These are phyloP conservation scores for Torulaspora microellipsoides DNA, from an alignment of 805 yeast species.

Conservation along the genomic window DNA sequence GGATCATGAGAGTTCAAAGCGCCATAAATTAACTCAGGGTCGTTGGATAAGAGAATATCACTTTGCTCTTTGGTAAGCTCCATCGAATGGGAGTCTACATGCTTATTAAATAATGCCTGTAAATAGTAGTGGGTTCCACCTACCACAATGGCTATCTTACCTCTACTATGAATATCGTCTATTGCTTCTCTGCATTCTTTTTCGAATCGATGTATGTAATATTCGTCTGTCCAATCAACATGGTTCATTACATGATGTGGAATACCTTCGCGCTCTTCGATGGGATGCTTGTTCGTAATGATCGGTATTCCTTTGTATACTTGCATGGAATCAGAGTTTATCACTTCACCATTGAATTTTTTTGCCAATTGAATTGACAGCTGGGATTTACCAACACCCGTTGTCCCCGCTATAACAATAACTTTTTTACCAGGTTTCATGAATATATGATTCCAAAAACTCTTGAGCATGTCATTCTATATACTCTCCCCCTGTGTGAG, in stretches of 20 bases:
- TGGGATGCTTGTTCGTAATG: slow-evolving; percentile 90
- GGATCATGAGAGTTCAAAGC: slow-evolving; percentile 60
- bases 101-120: slow-evolving; percentile 71
- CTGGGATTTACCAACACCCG: slow-evolving; percentile 95
- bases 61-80: slow-evolving; percentile 33
- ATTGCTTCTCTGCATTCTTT: slow-evolving; percentile 62
- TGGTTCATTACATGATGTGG: slow-evolving; percentile 88
- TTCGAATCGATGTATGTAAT: slow-evolving; percentile 73
- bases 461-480: slow-evolving; percentile 7
- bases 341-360: slow-evolving; percentile 76
- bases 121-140: slow-evolving; percentile 97
- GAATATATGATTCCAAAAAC: slow-evolving; percentile 3
- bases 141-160: slow-evolving; percentile 79
- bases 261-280: slow-evolving; percentile 65
- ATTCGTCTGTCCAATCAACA: slow-evolving; percentile 73
- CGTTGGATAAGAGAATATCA: slow-evolving; percentile 47
- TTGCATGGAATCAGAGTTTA: slow-evolving; percentile 97
- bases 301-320: slow-evolving; percentile 69
- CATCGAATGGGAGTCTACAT: slow-evolving; percentile 20
- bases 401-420: slow-evolving; percentile 79
- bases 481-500: too few relatives aligned
- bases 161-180: slow-evolving; percentile 56
- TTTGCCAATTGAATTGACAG: slow-evolving; percentile 63
- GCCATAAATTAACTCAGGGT: slow-evolving; percentile 35
- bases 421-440: slow-evolving; percentile 33